Conservation (phyloP, 2,329 filamentous ascomycete genomes). For the Sarocladium kiliense region DNA sequence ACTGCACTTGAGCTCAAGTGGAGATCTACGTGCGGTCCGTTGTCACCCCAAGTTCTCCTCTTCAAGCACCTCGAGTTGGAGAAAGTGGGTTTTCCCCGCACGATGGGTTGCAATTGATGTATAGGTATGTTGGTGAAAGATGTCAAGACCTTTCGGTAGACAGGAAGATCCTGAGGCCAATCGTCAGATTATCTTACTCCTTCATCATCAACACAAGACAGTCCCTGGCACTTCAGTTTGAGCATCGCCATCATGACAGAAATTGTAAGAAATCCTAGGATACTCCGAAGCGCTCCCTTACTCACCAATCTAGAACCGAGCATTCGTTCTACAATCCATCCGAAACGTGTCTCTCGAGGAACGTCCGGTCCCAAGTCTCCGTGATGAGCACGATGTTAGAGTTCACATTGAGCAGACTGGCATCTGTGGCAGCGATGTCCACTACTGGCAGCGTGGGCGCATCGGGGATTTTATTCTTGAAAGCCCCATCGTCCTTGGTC, state of each 20-base stretch:
- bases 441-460: conserved; percentile 45
- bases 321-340: conserved; percentile 41
- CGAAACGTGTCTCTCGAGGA: conserved; percentile 40
- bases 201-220: too few relatives aligned
- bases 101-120: not conserved
- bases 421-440: conserved; percentile 42
- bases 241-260: not conserved
- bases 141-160: not conserved
- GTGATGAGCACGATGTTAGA: conserved; percentile 34
- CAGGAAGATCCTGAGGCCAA: not conserved
- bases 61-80: too few relatives aligned
- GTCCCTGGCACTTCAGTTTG: too few relatives aligned
- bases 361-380: conserved; percentile 32
- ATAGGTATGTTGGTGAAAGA: not conserved
- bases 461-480: too few relatives aligned
- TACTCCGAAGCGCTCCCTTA: too few relatives aligned
- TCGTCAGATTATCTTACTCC: not conserved
- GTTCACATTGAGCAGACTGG: conserved; percentile 40
- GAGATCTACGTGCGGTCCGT: too few relatives aligned
- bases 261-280: too few relatives aligned
- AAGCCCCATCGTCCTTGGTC: too few relatives aligned
- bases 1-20: not conserved
- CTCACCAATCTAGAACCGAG: conserved; percentile 29
- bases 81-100: not conserved
- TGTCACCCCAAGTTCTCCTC: too few relatives aligned